Base-by-base conservation (phyloP, 305 asterid species). In the Plantago coronopus region DNA sequence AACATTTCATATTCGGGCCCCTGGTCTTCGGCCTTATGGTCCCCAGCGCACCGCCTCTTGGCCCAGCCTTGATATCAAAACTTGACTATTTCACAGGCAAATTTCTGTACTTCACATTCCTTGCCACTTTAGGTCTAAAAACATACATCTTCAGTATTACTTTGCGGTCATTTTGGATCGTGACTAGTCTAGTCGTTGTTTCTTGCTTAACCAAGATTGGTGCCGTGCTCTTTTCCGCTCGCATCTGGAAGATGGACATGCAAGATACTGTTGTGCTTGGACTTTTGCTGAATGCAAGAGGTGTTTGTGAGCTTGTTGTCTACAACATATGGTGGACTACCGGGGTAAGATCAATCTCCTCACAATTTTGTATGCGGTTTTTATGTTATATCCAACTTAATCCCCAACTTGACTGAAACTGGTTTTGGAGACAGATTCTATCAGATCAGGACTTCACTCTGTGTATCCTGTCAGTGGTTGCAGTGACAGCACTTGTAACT, bases 61-160 rank as follows among this genome's bases (percentile, higher is more conserved):
- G 91, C 0, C 59, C 85, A 0, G 75, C 89, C 0, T 43, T 90
- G 61, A 66, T 83, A 25, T 23, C 77, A 0, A 87, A 79, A 67
- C 81, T 90, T 4, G 94, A 90, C 25, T 64, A 72, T n/a, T 81
- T 84, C 0, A 20, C 85, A 4, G 86, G 83, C 18, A 90, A 81
- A 77, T 25, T 90, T 18, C 70, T 85, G 11, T 87, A 80, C 63
- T 94, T 94, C 7, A 65, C 86, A 0, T 90, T 71, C 61, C 87
- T 90, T 18, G 81, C 97, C 0, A 72, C 79, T 0, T 83, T 91
- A 37, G 96, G 97, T 18, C 65, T 90, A 49, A 90, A 85, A 68
- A 87, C 93, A 0, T 61, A 85, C 58, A 65, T 87, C 31, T 85
- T 80, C 76, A 34, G 10, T 57, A 51, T 87, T 53, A 69, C 71